Percentiles rank a stretch among this genome's conserved stretches.
phyloP scores from a whole-genome alignment of 352 stramenopile species.

The Phytophthora niederhauseri region DNA sequence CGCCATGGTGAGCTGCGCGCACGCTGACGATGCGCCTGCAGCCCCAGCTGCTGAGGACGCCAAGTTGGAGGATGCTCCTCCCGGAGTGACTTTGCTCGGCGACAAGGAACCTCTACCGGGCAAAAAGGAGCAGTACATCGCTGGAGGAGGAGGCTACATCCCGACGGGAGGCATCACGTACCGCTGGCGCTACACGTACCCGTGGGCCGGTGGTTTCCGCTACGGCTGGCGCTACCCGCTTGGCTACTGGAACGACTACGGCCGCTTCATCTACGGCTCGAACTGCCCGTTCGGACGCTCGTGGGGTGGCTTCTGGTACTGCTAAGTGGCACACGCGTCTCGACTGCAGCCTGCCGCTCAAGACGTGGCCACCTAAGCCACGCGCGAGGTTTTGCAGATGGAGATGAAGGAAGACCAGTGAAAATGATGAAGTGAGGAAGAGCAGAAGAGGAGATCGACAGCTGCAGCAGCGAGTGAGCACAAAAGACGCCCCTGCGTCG shows the following conservation, averaged over 20 bases:
- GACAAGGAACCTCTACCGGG: constrained; percentile 31
- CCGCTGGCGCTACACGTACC: constrained; percentile 40
- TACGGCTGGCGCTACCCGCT: constrained; percentile 53
- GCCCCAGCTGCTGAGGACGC: constrained; percentile 3
- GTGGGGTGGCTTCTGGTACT: constrained; percentile 48
- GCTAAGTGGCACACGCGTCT: constrained; percentile 29
- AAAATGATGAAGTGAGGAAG: not conserved
- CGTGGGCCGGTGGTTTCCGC: constrained; percentile 26
- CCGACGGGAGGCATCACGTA: constrained; percentile 36
- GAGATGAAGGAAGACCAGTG: not conserved
- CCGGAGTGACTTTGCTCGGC: constrained; percentile 30
- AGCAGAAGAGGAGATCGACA: not conserved
- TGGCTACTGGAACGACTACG: constrained; percentile 43
- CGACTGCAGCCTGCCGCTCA: constrained; percentile 17
- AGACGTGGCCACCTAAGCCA: constrained; percentile 18
- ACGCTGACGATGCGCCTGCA: constrained; percentile 28
- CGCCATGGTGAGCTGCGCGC: constrained; percentile 30
- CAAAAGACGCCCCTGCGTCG: constrained; percentile 5
- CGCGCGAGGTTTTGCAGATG: constrained; percentile 21
- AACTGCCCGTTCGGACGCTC: constrained; percentile 35
- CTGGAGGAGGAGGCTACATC: constrained; percentile 37
- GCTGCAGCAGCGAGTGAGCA: constrained; percentile 1
- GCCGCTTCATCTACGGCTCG: constrained; percentile 35
- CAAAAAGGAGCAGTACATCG: constrained; percentile 30
- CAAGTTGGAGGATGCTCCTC: constrained; percentile 23